These are phyloP conservation scores for Saraca asoca DNA, from an alignment of 331 rosid genomes.

Conservation along the genomic window DNA sequence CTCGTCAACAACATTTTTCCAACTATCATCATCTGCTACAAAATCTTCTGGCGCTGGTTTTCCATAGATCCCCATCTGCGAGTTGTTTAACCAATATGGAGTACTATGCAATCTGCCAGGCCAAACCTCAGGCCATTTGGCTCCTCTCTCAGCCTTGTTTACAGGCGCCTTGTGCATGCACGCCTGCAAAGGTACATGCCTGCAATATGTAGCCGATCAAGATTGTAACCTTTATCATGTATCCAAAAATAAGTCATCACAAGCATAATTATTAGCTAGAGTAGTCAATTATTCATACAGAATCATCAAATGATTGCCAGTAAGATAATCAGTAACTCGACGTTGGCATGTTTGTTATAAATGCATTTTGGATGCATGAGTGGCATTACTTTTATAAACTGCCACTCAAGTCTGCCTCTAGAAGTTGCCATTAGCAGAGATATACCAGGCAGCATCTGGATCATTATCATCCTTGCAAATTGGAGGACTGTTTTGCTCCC, in stretches of 20 bases:
- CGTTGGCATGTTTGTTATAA: too few species aligned
- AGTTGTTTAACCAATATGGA: constrained; percentile 84
- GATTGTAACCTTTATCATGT: too few species aligned
- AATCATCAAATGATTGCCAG: too few species aligned
- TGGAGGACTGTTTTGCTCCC: constrained; percentile 68
- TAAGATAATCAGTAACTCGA: too few species aligned
- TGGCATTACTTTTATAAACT: too few species aligned
- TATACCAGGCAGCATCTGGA: constrained; percentile 90
- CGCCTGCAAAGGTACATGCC: constrained; percentile 85
- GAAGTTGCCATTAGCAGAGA: too few species aligned
- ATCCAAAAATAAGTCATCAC: too few species aligned
- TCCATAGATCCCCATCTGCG: constrained; percentile 77
- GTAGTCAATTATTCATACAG: too few species aligned
- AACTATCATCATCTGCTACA: constrained; percentile 65
- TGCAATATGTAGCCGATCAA: constrained; percentile 18
- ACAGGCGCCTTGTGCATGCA: constrained; percentile 78
- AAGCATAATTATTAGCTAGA: too few species aligned
- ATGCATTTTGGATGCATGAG: too few species aligned
- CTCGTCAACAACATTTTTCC: constrained; percentile 68
- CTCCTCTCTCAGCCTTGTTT: constrained; percentile 57
- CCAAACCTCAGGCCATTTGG: constrained; percentile 77
- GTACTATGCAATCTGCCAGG: constrained; percentile 62
- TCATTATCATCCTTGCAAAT: constrained; percentile 78
- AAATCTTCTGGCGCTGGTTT: constrained; percentile 90
- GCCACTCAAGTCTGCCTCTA: too few species aligned